phyloP scores from a whole-genome alignment of 352 stramenopile genomes.

The Globisporangium irregulare region DNA sequence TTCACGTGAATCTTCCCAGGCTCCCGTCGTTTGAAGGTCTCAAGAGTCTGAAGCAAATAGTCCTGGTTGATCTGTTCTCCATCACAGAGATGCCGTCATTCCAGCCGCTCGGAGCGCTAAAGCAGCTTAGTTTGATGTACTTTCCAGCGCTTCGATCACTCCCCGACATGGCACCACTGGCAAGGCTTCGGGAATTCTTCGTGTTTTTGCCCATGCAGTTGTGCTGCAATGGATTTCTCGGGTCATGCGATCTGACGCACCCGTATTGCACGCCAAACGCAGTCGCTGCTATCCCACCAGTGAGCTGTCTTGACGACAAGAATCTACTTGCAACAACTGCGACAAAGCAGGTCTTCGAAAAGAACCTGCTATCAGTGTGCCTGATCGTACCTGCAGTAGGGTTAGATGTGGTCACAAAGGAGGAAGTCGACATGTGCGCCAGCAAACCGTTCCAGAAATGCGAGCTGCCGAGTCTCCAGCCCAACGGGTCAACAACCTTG shows the following conservation, averaged over 20 bases:
- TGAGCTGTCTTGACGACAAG: slow-evolving; percentile 18
- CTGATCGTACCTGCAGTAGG: background rate
- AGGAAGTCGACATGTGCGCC: background rate
- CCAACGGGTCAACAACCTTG: background rate
- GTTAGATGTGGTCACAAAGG: background rate
- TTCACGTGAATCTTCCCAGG: slow-evolving; percentile 21
- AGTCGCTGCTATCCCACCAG: background rate
- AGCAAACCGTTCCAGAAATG: background rate
- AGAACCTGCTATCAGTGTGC: slow-evolving; percentile 14
- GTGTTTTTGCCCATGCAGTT: background rate
- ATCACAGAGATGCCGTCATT: slow-evolving; percentile 32
- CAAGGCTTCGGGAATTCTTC: slow-evolving; percentile 8
- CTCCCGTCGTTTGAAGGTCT: slow-evolving; percentile 31
- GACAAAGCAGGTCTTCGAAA: slow-evolving; percentile 14
- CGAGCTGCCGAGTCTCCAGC: too few species aligned
- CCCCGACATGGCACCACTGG: slow-evolving; percentile 20
- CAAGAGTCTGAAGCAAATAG: slow-evolving; percentile 26
- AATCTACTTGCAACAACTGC: background rate
- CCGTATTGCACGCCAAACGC: background rate
- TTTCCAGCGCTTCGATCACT: slow-evolving; percentile 17
- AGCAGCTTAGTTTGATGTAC: slow-evolving; percentile 24
- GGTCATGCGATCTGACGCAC: background rate
- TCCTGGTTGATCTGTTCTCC: slow-evolving; percentile 19
- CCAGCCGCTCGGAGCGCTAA: slow-evolving; percentile 8
- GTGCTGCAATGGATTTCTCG: slow-evolving; percentile 1